Evolutionary conservation across 192 early-diverging fungal species (phyloP).

Genomic region (Backusella macrospora): DNA sequence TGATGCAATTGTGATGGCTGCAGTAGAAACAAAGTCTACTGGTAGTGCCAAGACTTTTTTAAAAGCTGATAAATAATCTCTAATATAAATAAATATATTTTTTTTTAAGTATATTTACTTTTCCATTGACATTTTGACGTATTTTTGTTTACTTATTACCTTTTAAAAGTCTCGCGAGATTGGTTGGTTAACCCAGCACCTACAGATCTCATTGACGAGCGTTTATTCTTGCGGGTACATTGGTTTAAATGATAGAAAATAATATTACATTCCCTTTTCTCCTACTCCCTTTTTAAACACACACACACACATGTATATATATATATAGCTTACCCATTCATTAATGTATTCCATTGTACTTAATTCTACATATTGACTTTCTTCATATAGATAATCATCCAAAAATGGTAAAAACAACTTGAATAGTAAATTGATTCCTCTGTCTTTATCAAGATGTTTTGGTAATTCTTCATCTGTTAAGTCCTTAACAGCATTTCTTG

Average conservation of each 20-base stretch:
- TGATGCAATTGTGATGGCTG: conserved; percentile 37
- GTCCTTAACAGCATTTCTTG: conserved; percentile 56
- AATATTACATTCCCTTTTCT: neutral
- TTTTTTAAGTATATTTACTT: neutral
- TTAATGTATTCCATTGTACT: conserved; percentile 62
- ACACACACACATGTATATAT: neutral
- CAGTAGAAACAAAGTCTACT: conserved; percentile 42
- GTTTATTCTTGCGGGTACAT: conserved; percentile 12
- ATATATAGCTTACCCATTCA: conserved; percentile 55
- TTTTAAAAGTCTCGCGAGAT: conserved; percentile 36
- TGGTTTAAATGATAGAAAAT: neutral
- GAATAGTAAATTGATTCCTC: conserved; percentile 54
- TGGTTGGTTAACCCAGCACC: conserved; percentile 28
- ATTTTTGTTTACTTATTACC: conserved; percentile 15
- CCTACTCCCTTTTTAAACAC: too few species aligned
- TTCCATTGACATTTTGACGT: neutral
- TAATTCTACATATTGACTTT: conserved; percentile 61
- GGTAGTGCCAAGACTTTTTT: conserved; percentile 54
- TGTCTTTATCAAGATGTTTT: conserved; percentile 48
- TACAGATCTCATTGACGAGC: conserved; percentile 2
- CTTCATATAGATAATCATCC: conserved; percentile 69
- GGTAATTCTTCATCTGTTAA: conserved; percentile 43
- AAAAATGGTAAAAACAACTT: conserved; percentile 67
- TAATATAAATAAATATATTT: conserved; percentile 4
- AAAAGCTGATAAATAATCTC: conserved; percentile 57